These are phyloP conservation scores for Alternaria viburni DNA, from an alignment of 2,329 filamentous ascomycete species.

Conservation along the genomic window DNA sequence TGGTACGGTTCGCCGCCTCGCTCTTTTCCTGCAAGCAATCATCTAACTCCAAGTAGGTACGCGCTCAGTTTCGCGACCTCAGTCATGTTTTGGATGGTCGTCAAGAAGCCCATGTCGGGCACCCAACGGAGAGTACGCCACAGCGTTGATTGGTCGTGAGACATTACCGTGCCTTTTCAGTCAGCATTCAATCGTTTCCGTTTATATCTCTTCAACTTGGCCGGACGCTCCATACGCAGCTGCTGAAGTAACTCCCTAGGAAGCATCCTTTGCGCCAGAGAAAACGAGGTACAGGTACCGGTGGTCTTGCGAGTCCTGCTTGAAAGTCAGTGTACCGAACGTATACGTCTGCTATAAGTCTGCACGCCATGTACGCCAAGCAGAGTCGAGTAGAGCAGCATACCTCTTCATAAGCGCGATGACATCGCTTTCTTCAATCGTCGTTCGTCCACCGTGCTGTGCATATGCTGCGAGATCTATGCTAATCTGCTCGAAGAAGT, in stretches of 20 bases:
- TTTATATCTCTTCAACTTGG: slow-evolving; percentile 55
- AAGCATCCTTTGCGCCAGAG: slow-evolving; percentile 81
- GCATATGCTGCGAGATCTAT: slow-evolving; percentile 83
- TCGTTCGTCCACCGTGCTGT: slow-evolving; percentile 80
- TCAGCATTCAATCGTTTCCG: slow-evolving; percentile 51
- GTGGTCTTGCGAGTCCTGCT: slow-evolving; percentile 66
- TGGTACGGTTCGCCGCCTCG: slow-evolving; percentile 67
- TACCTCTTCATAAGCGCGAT: slow-evolving; percentile 83
- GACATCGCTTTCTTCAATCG: slow-evolving; percentile 85
- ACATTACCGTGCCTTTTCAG: slow-evolving; percentile 37
- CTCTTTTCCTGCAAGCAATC: background rate
- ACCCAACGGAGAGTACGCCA: slow-evolving; percentile 75
- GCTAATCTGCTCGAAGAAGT: slow-evolving; percentile 88
- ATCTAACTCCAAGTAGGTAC: slow-evolving; percentile 68
- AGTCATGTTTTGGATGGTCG: slow-evolving; percentile 95
- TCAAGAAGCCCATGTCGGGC: slow-evolving; percentile 82
- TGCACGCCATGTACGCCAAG: slow-evolving; percentile 8
- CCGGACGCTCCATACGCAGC: slow-evolving; percentile 67
- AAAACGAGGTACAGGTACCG: slow-evolving; percentile 76
- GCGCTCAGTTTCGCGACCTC: slow-evolving; percentile 82
- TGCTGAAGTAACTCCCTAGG: slow-evolving; percentile 84
- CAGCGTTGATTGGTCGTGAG: slow-evolving; percentile 73
- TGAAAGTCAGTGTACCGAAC: slow-evolving; percentile 4
- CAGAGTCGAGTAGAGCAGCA: slow-evolving; percentile 45
- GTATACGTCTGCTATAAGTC: slow-evolving; percentile 7